phyloP scores from a whole-genome alignment of 192 early-diverging fungal genomes.

The Coemansia sp. region DNA sequence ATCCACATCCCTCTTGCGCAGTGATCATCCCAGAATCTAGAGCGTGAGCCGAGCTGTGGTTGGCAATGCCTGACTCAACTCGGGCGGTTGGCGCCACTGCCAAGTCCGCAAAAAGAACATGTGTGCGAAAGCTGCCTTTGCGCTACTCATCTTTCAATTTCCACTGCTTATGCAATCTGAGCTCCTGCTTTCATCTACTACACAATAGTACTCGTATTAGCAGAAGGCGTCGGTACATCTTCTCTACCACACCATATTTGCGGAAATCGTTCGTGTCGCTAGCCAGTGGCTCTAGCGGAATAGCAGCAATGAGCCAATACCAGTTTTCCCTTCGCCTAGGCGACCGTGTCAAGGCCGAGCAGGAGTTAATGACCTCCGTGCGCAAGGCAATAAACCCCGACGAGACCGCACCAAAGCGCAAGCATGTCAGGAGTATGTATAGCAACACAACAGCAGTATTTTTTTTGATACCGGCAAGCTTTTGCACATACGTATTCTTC shows the following conservation, averaged over 20 bases:
- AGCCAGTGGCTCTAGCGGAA: not conserved
- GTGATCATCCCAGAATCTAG: too few species aligned
- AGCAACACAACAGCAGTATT: constrained; percentile 7
- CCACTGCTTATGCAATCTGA: not conserved
- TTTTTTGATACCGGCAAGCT: not conserved
- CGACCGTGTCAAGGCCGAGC: constrained; percentile 75
- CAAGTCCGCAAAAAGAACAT: not conserved
- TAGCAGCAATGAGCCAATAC: constrained; percentile 24
- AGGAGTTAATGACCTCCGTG: constrained; percentile 82
- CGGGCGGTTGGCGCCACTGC: not conserved
- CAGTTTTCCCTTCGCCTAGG: constrained; percentile 60
- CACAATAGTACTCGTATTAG: not conserved
- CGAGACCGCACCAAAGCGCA: constrained; percentile 95
- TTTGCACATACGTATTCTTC: not conserved
- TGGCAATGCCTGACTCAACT: not conserved
- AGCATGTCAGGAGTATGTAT: constrained; percentile 72
- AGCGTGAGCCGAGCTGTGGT: too few species aligned
- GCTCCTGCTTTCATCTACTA: not conserved
- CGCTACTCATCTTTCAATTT: not conserved
- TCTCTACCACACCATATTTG: not conserved
- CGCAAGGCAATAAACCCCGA: constrained; percentile 87
- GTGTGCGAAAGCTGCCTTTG: not conserved
- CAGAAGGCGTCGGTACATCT: not conserved
- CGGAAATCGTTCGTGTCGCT: not conserved
- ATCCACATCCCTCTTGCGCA: too few species aligned